Evolutionary conservation across 2,329 filamentous ascomycete species (phyloP), one percentile per base, ranked within the genome.

Genomic region (Talaromyces sp.): DNA sequence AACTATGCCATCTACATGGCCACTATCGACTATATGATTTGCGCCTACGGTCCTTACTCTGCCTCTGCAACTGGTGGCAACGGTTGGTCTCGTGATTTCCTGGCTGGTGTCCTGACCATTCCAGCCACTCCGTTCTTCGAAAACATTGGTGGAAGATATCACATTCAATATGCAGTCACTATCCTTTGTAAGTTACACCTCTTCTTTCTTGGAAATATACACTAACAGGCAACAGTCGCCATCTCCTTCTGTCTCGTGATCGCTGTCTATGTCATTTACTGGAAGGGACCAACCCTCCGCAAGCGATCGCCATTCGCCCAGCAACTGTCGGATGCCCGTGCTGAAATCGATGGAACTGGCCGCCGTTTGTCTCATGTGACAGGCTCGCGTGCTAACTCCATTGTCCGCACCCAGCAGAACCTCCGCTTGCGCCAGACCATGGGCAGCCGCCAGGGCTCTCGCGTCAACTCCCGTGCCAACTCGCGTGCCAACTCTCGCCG

Each of bases 21-120:
- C 8, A 86, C 84, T 2, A 86, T 88, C 65, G 85, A 88, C 67
- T 88, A 88, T 70, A 86, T 87, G 81, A 84, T 88, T 60, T 85
- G 83, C 58, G 85, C 85, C 2, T 89, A 89, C 66, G 86, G 85
- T 0, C 81, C 83, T 0, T 88, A 86, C 70, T 83, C 85, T 0
- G 85, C 86, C 10, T 87, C 84, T 0, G 86, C 86, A 0, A 88
- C 85, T 0, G 86, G 86, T 50, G 85, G 86, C 19, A 88, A 88
- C 65, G 86, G 85, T 17, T 88, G 86, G 71, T 80, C 85, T 27
- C 79, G 86, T 63, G 86, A 88, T 66, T 83, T 88, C 69, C 74
- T 88, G 21, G 85, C 86, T 19, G 86, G 86, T 69, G 74, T 87
- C 14, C 75, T 86, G n/a, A 85, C 85, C 2, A 77, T 87, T 62